Percentiles rank a stretch among this genome's conserved stretches.
These are phyloP conservation scores for Scheffersomyces insectosa DNA, from an alignment of 1,139 yeast genomes.

Conservation along the genomic window DNA sequence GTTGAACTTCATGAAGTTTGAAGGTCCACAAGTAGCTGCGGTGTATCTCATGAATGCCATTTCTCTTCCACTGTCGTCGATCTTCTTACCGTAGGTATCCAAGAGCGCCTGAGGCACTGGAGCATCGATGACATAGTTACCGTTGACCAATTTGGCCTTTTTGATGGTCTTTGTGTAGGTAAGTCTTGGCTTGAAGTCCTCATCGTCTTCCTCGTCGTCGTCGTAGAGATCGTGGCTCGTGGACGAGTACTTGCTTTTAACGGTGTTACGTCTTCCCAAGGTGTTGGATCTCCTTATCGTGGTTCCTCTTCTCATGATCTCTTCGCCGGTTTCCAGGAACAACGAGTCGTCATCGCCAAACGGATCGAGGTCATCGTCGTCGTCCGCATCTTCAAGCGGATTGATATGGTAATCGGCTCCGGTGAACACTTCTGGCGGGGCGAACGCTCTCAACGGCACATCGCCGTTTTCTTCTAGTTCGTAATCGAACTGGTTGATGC, in stretches of 20 bases:
- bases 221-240: constrained; percentile 7
- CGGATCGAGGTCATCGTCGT: constrained; percentile 41
- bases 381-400: constrained; percentile 43
- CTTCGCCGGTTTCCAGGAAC: constrained; percentile 45
- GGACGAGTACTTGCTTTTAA: constrained; percentile 7
- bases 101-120: constrained; percentile 68
- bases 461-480: constrained; percentile 23
- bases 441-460: constrained; percentile 21
- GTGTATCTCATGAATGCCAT: constrained; percentile 78
- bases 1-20: constrained; percentile 54
- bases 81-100: constrained; percentile 51
- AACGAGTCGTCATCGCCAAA: constrained; percentile 50
- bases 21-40: constrained; percentile 81
- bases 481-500: constrained; percentile 17
- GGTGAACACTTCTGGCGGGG: constrained; percentile 25
- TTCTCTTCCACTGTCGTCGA: constrained; percentile 56
- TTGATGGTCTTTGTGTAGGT: constrained; percentile 50
- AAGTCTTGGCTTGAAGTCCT: constrained; percentile 43
- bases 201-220: constrained; percentile 33
- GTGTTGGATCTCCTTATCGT: constrained; percentile 29
- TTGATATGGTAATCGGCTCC: constrained; percentile 47
- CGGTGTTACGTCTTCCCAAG: constrained; percentile 17
- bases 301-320: constrained; percentile 34
- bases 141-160: constrained; percentile 59
- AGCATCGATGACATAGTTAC: constrained; percentile 77